Percentiles rank a stretch among this genome's conserved stretches.
Evolutionary conservation across 495 filamentous ascomycete genomes (phyloP).

Genomic region (Trichoderma erinaceum): DNA sequence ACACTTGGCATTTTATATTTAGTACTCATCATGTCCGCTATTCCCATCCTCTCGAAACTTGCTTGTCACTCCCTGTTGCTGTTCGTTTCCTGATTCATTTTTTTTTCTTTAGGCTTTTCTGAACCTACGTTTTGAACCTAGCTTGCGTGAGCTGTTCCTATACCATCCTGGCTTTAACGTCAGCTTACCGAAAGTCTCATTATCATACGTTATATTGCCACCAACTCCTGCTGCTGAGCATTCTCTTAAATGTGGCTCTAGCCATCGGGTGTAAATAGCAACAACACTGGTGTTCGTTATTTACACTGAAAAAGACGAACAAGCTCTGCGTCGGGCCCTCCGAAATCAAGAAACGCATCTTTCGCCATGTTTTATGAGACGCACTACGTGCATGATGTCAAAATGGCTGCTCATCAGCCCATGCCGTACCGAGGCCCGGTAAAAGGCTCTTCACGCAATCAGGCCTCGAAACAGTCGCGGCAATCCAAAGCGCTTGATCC

Average conservation of each 20-base stretch:
- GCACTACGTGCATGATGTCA: neutral
- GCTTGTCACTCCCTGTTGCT: neutral
- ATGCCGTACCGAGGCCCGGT: neutral
- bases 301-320: neutral
- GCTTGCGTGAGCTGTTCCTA: neutral
- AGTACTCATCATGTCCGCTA: slow-evolving; percentile 2
- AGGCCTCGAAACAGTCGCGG: slow-evolving; percentile 17
- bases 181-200: neutral
- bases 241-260: neutral
- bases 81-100: neutral
- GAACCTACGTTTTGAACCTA: neutral
- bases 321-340: neutral
- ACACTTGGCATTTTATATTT: slow-evolving; percentile 13
- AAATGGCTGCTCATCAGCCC: slow-evolving; percentile 1
- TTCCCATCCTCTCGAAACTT: neutral
- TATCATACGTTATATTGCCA: neutral
- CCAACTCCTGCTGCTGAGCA: neutral
- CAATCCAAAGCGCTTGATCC: slow-evolving; percentile 42
- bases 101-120: neutral
- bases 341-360: neutral
- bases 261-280: neutral
- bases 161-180: neutral
- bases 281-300: neutral
- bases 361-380: slow-evolving; percentile 9
- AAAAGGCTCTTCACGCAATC: slow-evolving; percentile 10